Base-by-base conservation (phyloP, 2,329 filamentous ascomycete genomes). In the Tricladium varicosporioides region DNA sequence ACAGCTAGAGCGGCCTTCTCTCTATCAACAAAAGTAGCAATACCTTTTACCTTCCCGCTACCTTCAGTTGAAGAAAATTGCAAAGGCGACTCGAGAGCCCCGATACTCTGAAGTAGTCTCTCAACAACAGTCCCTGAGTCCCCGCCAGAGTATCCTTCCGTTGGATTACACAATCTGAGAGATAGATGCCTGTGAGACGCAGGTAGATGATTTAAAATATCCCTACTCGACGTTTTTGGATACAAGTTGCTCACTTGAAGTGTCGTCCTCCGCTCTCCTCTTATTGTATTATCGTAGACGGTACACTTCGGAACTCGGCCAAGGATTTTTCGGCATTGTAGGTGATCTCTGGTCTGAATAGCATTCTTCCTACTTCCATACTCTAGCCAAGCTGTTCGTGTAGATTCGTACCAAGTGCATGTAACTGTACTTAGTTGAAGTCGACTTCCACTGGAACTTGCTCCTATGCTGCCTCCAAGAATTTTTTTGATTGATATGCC, bases 21-120 rank as follows among this genome's bases (percentile, higher is more conserved):
- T 49, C 75, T 73, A 1, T 73, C 62, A 3, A 64, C 16, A 46
- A 78, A 80, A 1, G 66, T 64, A 1, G 72, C 76, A 13, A 66
- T 69, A 0, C 71, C 76, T 59, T 76, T 76, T 15, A 73, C 56
- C 33, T 47, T 40, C 10, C 18, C 18, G 5, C 31, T 47, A 10
- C 27, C 42, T 2, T 19, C 14, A 5, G 19, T 5, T 16, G 31
- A 15, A 2, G 31, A 42, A 14, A 1, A 33, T 53, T 54, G 13
- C 9, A 60, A 62, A 5, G 22, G 22, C 22, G 60, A 60, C 22
- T 54, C 50, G 1, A 62, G 32, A 22, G 31, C 47, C 15, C 57
- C 55, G 5, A 42, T 27, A 27, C 22, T 27, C 7, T 27, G 22
- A 7, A 27, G 22, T 7, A 27, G 22, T 27, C 22, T 27, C 22